phyloP scores from a whole-genome alignment of 2,329 filamentous ascomycete genomes.

The Parastagonospora avenae region DNA sequence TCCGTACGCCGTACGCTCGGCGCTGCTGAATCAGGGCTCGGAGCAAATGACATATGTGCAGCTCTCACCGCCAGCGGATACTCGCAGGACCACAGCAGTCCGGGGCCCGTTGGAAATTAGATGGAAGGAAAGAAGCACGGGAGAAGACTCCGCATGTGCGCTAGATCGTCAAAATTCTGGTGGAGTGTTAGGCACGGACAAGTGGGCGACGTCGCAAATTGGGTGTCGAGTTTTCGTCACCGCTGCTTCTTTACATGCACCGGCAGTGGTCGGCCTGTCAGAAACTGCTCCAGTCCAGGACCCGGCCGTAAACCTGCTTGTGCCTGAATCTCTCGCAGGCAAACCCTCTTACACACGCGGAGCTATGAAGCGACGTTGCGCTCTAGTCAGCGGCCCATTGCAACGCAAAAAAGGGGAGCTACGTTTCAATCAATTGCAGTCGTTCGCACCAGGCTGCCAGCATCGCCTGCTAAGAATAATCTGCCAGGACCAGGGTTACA shows the following conservation, averaged over 20 bases:
- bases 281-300: constrained; percentile 30
- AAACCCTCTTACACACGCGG: constrained; percentile 21
- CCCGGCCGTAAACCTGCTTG: constrained; percentile 28
- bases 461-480: constrained; percentile 31
- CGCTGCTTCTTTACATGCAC: constrained; percentile 10
- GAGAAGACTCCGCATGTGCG: constrained; percentile 40
- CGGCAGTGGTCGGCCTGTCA: constrained; percentile 34
- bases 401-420: constrained; percentile 34
- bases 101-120: constrained; percentile 29
- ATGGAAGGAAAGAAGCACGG: constrained; percentile 48
- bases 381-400: constrained; percentile 27
- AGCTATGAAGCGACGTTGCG: constrained; percentile 25
- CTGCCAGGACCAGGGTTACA: constrained; percentile 14
- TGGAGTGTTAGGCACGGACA: constrained; percentile 19
- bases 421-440: constrained; percentile 34
- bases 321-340: constrained; percentile 40
- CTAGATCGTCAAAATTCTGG: constrained; percentile 31
- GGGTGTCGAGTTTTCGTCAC: constrained; percentile 26
- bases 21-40: constrained; percentile 14
- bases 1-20: constrained; percentile 14
- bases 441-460: constrained; percentile 32
- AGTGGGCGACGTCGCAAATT: constrained; percentile 34
- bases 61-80: constrained; percentile 35
- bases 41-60: constrained; percentile 20
- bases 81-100: constrained; percentile 25